Conservation (phyloP, 441 rosid species). For the Populus trichocarpa region DNA sequence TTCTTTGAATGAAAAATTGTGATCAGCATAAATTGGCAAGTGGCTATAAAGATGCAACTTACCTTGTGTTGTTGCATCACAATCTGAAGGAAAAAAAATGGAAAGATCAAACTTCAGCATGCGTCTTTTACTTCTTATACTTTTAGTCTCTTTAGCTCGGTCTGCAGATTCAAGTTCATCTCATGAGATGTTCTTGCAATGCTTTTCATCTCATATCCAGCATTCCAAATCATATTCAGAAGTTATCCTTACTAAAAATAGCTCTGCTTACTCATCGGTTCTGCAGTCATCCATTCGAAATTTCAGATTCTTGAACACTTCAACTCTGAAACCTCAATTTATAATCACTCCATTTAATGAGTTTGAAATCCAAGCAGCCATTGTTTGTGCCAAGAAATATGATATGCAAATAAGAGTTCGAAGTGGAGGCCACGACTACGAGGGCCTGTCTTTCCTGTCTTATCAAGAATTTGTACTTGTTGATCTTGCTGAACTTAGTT, state of each 20-base stretch:
- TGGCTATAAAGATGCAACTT: background rate
- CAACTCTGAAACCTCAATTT: slow-evolving; percentile 42
- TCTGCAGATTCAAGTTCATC: background rate
- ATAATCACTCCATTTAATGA: slow-evolving; percentile 52
- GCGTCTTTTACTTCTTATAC: background rate
- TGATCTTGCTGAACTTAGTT: slow-evolving; percentile 46
- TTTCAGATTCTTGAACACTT: slow-evolving; percentile 39
- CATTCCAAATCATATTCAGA: slow-evolving; percentile 21
- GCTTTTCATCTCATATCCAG: slow-evolving; percentile 21
- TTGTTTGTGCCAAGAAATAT: slow-evolving; percentile 34
- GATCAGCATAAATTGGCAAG: background rate
- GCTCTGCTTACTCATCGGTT: slow-evolving; percentile 12
- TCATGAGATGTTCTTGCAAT: slow-evolving; percentile 20
- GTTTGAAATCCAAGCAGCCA: slow-evolving; percentile 54
- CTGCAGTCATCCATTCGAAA: slow-evolving; percentile 50
- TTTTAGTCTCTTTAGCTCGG: background rate
- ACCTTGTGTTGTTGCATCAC: background rate
- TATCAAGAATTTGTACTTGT: slow-evolving; percentile 41
- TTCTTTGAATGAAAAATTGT: background rate
- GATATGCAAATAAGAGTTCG: slow-evolving; percentile 46
- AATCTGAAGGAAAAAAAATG: background rate
- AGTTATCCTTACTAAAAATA: slow-evolving; percentile 17
- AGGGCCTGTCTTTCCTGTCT: slow-evolving; percentile 52
- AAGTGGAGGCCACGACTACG: slow-evolving; percentile 80
- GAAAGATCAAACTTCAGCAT: background rate